Base-by-base conservation (phyloP, 1,139 yeast genomes). In the Taphrina flavorubra region DNA sequence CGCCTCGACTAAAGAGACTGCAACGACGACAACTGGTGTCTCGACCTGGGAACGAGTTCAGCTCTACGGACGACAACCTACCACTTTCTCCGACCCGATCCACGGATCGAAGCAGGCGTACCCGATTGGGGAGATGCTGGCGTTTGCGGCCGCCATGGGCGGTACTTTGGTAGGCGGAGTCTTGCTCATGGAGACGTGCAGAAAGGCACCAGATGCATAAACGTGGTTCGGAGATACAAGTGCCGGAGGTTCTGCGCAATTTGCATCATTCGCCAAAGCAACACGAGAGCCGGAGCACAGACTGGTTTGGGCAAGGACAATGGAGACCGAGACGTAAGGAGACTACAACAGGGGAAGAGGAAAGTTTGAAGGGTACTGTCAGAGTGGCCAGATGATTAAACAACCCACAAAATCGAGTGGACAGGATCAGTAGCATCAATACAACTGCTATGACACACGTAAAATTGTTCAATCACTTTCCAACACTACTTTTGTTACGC, bases 31-130 rank as follows among this genome's bases (percentile, higher is more conserved):
- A 25, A 44, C 20, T 13, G 51, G 53, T 36, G 62, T 58, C 40
- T 42, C 53, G 6, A 58, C 46, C 53, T 58, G 62, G 62, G 62
- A 58, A 44, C 51, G 53, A 20, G 47, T n/a, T n/a, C 37, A 58
- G 42, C 53, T 58, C 4, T 58, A 58, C 53, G 62, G 62, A 42
- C 62, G 62, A 44, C 10, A 11, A 10, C 62, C 51, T n/a, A 16
- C 11, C 16, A 31, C 8, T 42, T 36, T 44, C 14, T 31, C 39
- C 25, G 53, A 20, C 2, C 51, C 62, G 7, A 42, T 46, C 1
- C 62, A 58, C 34, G 62, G 62, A 34, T 25, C 53, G 8, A 20
- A 39, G 25, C 36, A 42, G 20, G 36, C 34, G 7, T 37, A 18
- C 36, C 51, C 42, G 40, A 31, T 39, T 11, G 53, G 39, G 7